These are phyloP conservation scores for Toxoplasma gondii DNA, from an alignment of 169 alveolate genomes.

Conservation along the genomic window DNA sequence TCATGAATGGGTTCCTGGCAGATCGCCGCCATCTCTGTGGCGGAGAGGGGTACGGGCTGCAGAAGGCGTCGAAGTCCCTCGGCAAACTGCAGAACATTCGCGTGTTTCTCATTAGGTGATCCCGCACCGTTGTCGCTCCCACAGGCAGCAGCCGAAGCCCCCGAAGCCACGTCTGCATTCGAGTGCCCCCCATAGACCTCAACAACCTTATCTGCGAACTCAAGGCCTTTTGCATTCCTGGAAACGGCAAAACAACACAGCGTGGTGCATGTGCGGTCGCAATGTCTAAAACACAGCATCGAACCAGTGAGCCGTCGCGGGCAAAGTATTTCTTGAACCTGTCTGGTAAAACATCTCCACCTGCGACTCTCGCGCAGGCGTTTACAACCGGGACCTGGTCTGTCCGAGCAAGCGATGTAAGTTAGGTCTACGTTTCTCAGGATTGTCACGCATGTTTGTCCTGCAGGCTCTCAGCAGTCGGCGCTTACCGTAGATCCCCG, in stretches of 20 bases:
- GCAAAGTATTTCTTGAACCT: too few species aligned
- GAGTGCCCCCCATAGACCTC: neutral
- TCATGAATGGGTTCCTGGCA: neutral
- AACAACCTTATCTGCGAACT: neutral
- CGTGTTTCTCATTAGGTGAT: neutral
- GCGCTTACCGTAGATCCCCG: neutral
- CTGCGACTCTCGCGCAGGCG: too few species aligned
- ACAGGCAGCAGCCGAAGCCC: neutral
- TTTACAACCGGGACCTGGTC: too few species aligned
- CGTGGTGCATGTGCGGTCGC: too few species aligned
- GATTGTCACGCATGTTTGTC: too few species aligned
- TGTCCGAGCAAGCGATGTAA: too few species aligned
- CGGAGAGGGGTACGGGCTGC: neutral
- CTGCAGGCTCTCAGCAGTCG: too few species aligned
- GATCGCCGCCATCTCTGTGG: neutral
- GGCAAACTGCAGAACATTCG: neutral
- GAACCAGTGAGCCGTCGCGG: too few species aligned
- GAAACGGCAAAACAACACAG: neutral
- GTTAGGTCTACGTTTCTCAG: too few species aligned
- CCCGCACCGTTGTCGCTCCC: neutral
- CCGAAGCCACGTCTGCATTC: neutral
- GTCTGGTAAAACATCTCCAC: too few species aligned
- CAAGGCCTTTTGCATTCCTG: neutral
- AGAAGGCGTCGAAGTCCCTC: constrained; percentile 10
- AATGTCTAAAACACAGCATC: too few species aligned